These are phyloP conservation scores for Boletus sp. DNA, from an alignment of 768 basidiomycete genomes.

Conservation along the genomic window DNA sequence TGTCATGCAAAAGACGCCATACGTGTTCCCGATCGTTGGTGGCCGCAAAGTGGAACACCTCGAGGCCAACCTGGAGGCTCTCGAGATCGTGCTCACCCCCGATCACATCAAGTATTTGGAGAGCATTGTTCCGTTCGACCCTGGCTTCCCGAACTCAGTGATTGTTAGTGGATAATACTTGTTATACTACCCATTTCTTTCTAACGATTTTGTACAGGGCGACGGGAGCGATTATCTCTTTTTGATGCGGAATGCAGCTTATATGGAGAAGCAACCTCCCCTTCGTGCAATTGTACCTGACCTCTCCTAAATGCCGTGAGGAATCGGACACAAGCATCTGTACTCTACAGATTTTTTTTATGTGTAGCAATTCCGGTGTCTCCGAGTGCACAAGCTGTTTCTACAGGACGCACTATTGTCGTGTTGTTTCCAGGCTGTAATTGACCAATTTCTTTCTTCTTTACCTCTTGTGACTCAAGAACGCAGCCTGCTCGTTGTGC, in stretches of 20 bases:
- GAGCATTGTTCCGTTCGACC: conserved; percentile 40
- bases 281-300: conserved; percentile 4
- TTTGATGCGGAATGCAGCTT: conserved; percentile 10
- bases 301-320: background rate
- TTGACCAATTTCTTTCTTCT: background rate
- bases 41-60: conserved; percentile 54
- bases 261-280: conserved; percentile 23
- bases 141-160: conserved; percentile 40
- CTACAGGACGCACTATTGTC: background rate
- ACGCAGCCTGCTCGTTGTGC: background rate
- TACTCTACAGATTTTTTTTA: background rate
- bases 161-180: background rate
- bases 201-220: conserved; percentile 19
- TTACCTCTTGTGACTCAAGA: background rate
- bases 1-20: conserved; percentile 52
- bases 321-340: background rate
- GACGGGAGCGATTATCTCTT: conserved; percentile 19
- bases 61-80: conserved; percentile 47
- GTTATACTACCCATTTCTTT: background rate
- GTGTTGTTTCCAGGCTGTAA: background rate
- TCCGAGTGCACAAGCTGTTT: background rate
- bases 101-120: conserved; percentile 50
- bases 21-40: conserved; percentile 52
- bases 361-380: background rate
- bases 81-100: conserved; percentile 43